These are phyloP conservation scores for Pleurotus salmoneostramineus DNA, from an alignment of 768 basidiomycete genomes.

Conservation along the genomic window DNA sequence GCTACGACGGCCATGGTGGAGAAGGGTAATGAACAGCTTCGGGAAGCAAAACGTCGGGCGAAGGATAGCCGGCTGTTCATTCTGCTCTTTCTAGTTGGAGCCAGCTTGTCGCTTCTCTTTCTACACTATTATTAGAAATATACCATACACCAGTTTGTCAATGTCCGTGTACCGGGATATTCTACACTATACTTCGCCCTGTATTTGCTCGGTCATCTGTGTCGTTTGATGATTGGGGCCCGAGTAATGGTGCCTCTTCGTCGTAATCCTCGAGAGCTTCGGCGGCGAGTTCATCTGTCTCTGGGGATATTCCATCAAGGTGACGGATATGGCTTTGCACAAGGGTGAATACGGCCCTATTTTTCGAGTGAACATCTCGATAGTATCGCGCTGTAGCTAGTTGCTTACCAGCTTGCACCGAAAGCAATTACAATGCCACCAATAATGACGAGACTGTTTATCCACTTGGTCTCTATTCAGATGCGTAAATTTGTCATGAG, in stretches of 20 bases:
- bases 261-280: slow-evolving; percentile 58
- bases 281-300: slow-evolving; percentile 50
- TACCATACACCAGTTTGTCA: background rate
- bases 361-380: slow-evolving; percentile 7
- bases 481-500: slow-evolving; percentile 8
- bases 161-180: no score
- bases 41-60: slow-evolving; percentile 82
- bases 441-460: slow-evolving; percentile 58
- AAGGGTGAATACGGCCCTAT: slow-evolving; percentile 62
- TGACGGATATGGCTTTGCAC: slow-evolving; percentile 59
- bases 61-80: slow-evolving; percentile 88
- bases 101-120: slow-evolving; percentile 88
- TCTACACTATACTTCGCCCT: no score
- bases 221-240: background rate
- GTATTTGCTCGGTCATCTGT: slow-evolving; percentile 7
- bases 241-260: slow-evolving; percentile 58
- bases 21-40: slow-evolving; percentile 87
- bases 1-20: slow-evolving; percentile 81
- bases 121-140: slow-evolving; percentile 76
- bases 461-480: slow-evolving; percentile 52
- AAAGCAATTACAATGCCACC: slow-evolving; percentile 56
- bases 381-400: background rate
- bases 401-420: slow-evolving; percentile 62
- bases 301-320: slow-evolving; percentile 42
- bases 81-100: slow-evolving; percentile 87